These are phyloP conservation scores for Fagus sylvatica DNA, from an alignment of 306 rosid species.

Conservation along the genomic window DNA sequence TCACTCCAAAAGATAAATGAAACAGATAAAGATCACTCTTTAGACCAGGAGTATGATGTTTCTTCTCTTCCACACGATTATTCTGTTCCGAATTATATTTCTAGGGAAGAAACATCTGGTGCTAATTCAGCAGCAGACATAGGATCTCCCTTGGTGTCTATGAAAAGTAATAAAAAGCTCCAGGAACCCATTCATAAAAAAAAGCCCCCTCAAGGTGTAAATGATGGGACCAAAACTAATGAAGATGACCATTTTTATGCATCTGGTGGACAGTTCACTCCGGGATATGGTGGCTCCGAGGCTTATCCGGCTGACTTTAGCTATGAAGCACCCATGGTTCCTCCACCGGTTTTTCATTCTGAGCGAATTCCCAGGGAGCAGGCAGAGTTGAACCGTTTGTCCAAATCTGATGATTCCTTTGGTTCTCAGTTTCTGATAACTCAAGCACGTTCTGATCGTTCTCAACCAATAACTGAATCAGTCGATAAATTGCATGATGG, in stretches of 20 bases:
- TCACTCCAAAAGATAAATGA: slow-evolving; percentile 41
- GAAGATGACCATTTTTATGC: slow-evolving; percentile 27
- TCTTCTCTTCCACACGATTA: slow-evolving; percentile 32
- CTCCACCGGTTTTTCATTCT: slow-evolving; percentile 53
- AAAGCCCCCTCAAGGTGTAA: slow-evolving; percentile 24
- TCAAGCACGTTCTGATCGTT: slow-evolving; percentile 45
- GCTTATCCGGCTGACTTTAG: slow-evolving; percentile 38
- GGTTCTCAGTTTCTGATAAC: slow-evolving; percentile 51
- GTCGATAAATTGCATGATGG: slow-evolving; percentile 40
- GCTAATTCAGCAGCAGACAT: slow-evolving; percentile 28
- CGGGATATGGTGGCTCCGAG: slow-evolving; percentile 38
- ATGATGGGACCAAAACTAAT: slow-evolving; percentile 23
- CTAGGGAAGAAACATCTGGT: slow-evolving; percentile 28
- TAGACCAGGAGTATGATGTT: slow-evolving; percentile 29
- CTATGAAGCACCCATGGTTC: slow-evolving; percentile 46
- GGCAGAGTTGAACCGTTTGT: slow-evolving; percentile 54
- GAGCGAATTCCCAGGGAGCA: slow-evolving; percentile 67
- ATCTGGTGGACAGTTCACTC: slow-evolving; percentile 20
- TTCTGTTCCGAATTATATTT: slow-evolving; percentile 25
- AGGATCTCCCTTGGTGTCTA: slow-evolving; percentile 23
- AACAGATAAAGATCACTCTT: slow-evolving; percentile 21
- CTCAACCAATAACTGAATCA: slow-evolving; percentile 34
- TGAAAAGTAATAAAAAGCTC: slow-evolving; percentile 36
- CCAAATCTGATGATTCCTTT: slow-evolving; percentile 61
- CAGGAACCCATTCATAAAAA: slow-evolving; percentile 35